These are phyloP conservation scores for Typha latifolia DNA, from an alignment of 176 grass and related monocot genomes.

Conservation along the genomic window DNA sequence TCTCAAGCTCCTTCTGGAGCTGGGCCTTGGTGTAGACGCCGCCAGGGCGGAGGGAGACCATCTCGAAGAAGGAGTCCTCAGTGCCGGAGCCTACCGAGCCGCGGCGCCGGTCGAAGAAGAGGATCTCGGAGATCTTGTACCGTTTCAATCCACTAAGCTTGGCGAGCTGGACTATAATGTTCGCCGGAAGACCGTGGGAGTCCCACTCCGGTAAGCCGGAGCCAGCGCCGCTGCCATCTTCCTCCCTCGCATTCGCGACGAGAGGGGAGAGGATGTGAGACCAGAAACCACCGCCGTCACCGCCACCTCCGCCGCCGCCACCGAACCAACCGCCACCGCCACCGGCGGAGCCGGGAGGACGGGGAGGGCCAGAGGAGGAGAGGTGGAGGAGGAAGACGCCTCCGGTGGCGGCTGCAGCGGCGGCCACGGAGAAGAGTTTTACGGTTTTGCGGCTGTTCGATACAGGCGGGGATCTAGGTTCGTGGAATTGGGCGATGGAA, in stretches of 20 bases:
- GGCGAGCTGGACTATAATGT: constrained; percentile 58
- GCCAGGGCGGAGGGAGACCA: constrained; percentile 79
- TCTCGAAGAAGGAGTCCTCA: constrained; percentile 92
- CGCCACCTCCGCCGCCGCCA: constrained; percentile 18
- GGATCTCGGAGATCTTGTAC: constrained; percentile 88
- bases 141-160: constrained; percentile 81
- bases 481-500: too few species aligned
- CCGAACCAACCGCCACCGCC: constrained; percentile 40
- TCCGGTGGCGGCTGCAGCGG: constrained; percentile 26
- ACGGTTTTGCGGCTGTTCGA: constrained; percentile 29
- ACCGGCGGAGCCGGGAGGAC: constrained; percentile 24
- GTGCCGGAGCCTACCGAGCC: constrained; percentile 36
- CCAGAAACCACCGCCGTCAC: constrained; percentile 62
- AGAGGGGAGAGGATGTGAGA: constrained; percentile 43
- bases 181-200: constrained; percentile 63
- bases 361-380: not conserved
- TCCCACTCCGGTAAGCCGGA: constrained; percentile 51
- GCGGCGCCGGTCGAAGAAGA: constrained; percentile 48
- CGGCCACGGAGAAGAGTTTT: constrained; percentile 37
- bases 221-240: constrained; percentile 1
- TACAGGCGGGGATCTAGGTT: too few species aligned
- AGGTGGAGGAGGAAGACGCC: constrained; percentile 40
- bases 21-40: constrained; percentile 93
- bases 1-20: constrained; percentile 85
- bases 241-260: constrained; percentile 53